These are phyloP conservation scores for Glarea lozoyensis DNA, from an alignment of 495 filamentous ascomycete genomes.

Conservation along the genomic window DNA sequence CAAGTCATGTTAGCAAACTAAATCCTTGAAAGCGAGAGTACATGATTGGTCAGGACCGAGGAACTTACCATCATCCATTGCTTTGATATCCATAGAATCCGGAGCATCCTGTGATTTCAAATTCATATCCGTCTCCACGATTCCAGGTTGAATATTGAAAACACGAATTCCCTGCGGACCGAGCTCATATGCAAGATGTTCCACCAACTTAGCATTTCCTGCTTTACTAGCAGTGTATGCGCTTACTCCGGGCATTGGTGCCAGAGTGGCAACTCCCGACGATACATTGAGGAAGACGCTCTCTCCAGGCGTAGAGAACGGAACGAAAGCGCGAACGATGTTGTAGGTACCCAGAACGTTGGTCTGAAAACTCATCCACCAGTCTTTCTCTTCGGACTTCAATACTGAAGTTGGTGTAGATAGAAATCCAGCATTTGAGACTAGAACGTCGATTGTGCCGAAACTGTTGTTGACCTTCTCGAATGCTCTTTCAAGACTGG, in stretches of 20 bases:
- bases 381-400: constrained; percentile 18
- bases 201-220: constrained; percentile 29
- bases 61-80: background rate
- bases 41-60: background rate
- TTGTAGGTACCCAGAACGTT: constrained; percentile 26
- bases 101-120: background rate
- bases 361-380: constrained; percentile 23
- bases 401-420: constrained; percentile 10
- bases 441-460: constrained; percentile 3
- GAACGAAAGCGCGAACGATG: constrained; percentile 22
- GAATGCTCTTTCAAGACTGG: background rate
- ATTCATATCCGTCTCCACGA: constrained; percentile 28
- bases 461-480: background rate
- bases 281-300: background rate
- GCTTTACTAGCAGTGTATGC: constrained; percentile 31
- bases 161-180: constrained; percentile 25
- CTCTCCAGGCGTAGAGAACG: background rate
- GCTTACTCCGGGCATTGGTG: constrained; percentile 24
- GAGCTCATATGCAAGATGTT: constrained; percentile 33
- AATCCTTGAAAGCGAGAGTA: background rate
- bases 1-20: too few species aligned
- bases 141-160: constrained; percentile 30
- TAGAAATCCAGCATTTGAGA: constrained; percentile 25
- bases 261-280: background rate
- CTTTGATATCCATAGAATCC: background rate